Evolutionary conservation across 441 rosid species (phyloP), one percentile per base, ranked within the genome.

Genomic region (Gossypium trilobum): DNA sequence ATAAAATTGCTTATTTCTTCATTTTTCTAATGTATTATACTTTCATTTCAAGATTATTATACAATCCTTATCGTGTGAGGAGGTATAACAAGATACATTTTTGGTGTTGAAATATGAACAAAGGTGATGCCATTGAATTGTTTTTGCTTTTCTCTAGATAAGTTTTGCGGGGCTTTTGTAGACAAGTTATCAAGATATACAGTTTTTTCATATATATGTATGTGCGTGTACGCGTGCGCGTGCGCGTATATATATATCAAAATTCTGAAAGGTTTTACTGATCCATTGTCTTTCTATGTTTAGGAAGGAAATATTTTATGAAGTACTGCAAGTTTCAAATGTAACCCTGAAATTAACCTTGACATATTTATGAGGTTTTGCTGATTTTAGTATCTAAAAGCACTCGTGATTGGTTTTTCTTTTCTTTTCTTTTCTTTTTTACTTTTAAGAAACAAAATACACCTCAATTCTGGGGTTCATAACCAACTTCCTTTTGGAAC

Each of bases 401-500:
- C 6, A 20, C 8, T 17, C 8, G 13, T 23, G 23, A 8, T 42
- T 56, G 2, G 62, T 22, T 20, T 20, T 20, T 20, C 22, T 13
- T 33, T 36, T 14, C 31, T 25, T 11, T 31, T 6, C 7, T 36
- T 19, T 54, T 17, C 13, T 2, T 54, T 56, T 56, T 44, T 44
- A 3, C 4, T 44, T 44, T 44, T 56, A 19, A 25, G n/a, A 48
- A 33, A 25, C 16, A 13, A 13, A 44, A 65, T n/a, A n/a, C 5
- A 11, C 1, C 56, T 66, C 0, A 22, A 46, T n/a, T 65, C 31
- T 20, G 8, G 36, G 58, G n/a, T 17, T 1, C 46, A 10, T 75
- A 51, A 61, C 73, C 63, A 62, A 73, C 68, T 74, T 72, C 68
- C 65, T 74, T 80, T 78, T 10, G 22, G 42, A 67, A 71, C 71